Percentiles rank a stretch among this genome's conserved stretches.
phyloP scores from a whole-genome alignment of 306 rosid species.

The Quercus gilva region DNA sequence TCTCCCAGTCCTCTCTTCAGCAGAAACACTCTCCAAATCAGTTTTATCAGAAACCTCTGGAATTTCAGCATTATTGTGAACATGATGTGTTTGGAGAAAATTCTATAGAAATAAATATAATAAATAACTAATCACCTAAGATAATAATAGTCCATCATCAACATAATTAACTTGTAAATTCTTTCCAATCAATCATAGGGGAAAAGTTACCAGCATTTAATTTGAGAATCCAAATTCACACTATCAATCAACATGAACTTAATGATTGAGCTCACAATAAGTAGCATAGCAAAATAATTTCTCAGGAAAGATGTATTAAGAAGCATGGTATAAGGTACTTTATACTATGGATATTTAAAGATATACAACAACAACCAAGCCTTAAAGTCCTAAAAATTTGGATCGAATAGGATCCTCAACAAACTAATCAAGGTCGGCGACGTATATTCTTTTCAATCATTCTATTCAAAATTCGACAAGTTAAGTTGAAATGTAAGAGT shows the following conservation, averaged over 20 bases:
- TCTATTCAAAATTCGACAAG: not conserved
- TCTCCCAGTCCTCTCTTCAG: slow-evolving; percentile 59
- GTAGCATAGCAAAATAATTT: not conserved
- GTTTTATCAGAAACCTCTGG: slow-evolving; percentile 31
- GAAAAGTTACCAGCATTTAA: not conserved
- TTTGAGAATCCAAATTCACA: not conserved
- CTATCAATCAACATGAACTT: not conserved
- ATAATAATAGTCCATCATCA: not conserved
- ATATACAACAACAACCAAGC: not conserved
- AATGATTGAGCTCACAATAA: not conserved
- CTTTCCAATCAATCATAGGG: not conserved
- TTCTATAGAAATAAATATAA: slow-evolving; percentile 17
- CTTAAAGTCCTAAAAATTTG: no score
- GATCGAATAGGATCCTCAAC: no score
- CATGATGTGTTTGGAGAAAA: slow-evolving; percentile 41
- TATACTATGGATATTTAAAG: not conserved
- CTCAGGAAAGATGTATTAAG: not conserved
- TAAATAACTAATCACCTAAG: slow-evolving; percentile 14
- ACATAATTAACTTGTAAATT: not conserved
- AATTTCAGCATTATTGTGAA: slow-evolving; percentile 40
- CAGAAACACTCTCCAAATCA: slow-evolving; percentile 37
- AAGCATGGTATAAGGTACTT: not conserved
- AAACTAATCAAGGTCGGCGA: no score
- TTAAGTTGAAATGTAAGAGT: not conserved
- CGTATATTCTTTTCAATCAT: no score